Evolutionary conservation across 164 flowering plant genomes (phyloP).

Genomic region (Liriodendron chinense): DNA sequence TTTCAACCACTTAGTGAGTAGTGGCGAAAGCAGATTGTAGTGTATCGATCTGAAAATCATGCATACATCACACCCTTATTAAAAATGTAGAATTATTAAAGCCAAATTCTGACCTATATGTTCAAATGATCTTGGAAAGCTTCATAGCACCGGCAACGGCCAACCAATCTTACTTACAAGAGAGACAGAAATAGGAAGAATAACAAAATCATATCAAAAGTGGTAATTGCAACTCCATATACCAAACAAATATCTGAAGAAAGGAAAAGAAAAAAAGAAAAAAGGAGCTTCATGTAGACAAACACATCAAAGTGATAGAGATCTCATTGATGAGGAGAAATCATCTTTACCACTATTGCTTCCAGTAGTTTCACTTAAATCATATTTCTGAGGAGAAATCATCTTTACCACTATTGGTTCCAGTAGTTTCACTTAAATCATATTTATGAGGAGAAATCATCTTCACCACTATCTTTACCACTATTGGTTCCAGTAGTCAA

Average conservation of each 20-base stretch:
- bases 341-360: constrained; percentile 16
- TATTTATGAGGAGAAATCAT: background rate
- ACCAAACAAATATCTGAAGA: background rate
- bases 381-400: background rate
- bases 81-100: no score
- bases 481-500: constrained; percentile 12
- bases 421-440: constrained; percentile 11
- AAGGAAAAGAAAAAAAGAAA: background rate
- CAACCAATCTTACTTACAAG: no score
- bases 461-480: no score
- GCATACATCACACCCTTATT: no score
- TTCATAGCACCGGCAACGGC: no score
- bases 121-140: no score
- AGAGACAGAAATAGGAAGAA: background rate
- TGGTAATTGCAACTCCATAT: background rate
- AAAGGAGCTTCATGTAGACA: background rate
- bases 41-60: no score
- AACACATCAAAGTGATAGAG: background rate
- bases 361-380: constrained; percentile 11
- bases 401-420: constrained; percentile 17
- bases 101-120: no score
- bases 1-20: no score
- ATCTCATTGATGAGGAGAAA: background rate
- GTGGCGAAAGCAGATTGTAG: no score
- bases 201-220: background rate